phyloP scores from a whole-genome alignment of 495 filamentous ascomycete species.

The Aspergillus carlsbadensis region DNA sequence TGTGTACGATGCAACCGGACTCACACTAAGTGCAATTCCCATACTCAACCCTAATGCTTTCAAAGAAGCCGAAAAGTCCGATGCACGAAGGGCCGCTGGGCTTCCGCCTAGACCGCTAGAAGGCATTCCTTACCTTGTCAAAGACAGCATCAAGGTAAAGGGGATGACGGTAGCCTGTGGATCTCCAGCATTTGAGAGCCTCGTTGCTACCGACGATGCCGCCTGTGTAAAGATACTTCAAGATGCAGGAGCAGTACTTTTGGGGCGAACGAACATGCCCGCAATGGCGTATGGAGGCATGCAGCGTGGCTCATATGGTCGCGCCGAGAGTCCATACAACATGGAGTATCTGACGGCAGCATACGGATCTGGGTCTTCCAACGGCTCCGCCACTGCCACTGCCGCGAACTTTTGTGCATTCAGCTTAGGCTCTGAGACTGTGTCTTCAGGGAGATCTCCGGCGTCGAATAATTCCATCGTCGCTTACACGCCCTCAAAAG shows the following conservation, averaged over 20 bases:
- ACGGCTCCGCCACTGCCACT: constrained; percentile 40
- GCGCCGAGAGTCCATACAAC: constrained; percentile 39
- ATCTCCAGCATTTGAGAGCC: constrained; percentile 56
- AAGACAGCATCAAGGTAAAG: constrained; percentile 70
- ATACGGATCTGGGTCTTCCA: constrained; percentile 39
- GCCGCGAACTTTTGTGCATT: constrained; percentile 36
- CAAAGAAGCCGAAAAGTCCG: constrained; percentile 33
- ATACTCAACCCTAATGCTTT: constrained; percentile 30
- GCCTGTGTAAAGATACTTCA: constrained; percentile 52
- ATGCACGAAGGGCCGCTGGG: constrained; percentile 29
- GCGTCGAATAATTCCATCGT: constrained; percentile 39
- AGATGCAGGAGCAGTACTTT: constrained; percentile 61
- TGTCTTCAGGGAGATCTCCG: constrained; percentile 39
- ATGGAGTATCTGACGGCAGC: constrained; percentile 31
- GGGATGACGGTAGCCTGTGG: constrained; percentile 60
- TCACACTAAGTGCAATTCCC: constrained; percentile 34
- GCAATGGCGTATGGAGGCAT: constrained; percentile 44
- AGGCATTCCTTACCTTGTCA: constrained; percentile 70
- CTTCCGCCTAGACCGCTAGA: constrained; percentile 51
- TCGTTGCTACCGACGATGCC: constrained; percentile 64
- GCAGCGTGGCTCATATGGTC: constrained; percentile 38
- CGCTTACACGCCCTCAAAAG: constrained; percentile 39
- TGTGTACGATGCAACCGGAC: constrained; percentile 30
- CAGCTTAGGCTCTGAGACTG: constrained; percentile 37
- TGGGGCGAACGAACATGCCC: constrained; percentile 52